Percentiles rank a stretch among this genome's conserved stretches.
Evolutionary conservation across 768 basidiomycete species (phyloP).

Genomic region (Leucogyrophana mollusca): DNA sequence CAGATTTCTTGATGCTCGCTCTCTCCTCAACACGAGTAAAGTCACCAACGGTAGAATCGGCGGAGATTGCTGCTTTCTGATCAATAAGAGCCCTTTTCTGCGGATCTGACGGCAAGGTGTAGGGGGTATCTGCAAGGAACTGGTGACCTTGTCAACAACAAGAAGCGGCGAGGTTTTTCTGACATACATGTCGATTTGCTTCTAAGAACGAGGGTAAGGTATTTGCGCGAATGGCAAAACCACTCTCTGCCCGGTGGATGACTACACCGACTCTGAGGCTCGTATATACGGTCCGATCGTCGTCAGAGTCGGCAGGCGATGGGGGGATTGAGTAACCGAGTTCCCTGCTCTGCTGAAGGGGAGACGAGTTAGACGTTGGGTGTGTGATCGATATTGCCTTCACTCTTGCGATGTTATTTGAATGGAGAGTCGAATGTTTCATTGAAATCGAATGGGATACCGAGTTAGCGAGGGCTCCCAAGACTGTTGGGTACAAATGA

Average conservation of each 20-base stretch:
- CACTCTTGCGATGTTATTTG: constrained; percentile 14
- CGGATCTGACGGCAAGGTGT: constrained; percentile 55
- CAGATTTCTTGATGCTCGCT: constrained; percentile 74
- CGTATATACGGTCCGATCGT: constrained; percentile 32
- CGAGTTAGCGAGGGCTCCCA: constrained; percentile 43
- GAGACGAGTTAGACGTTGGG: constrained; percentile 14
- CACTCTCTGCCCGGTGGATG: constrained; percentile 51
- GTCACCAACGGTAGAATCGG: constrained; percentile 77
- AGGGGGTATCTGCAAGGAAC: constrained; percentile 54
- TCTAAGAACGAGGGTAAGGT: constrained; percentile 77
- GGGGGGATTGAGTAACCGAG: constrained; percentile 39
- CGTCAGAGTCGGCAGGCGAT: constrained; percentile 42
- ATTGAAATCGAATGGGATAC: constrained; percentile 51
- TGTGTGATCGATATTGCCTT: constrained; percentile 12
- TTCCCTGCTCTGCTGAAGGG: constrained; percentile 25
- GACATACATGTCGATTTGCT: constrained; percentile 71
- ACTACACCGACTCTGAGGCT: constrained; percentile 66
- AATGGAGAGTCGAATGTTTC: constrained; percentile 56
- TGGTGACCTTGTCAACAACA: too few species aligned
- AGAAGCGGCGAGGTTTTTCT: constrained; percentile 15
- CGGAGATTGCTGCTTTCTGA: constrained; percentile 77
- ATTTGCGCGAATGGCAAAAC: constrained; percentile 70
- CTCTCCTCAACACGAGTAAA: constrained; percentile 83
- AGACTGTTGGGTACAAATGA: constrained; percentile 30
- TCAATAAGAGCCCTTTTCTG: constrained; percentile 72